A percentile compares a stretch with the other conserved stretches of the same genome.
These are phyloP conservation scores for Zizania palustris DNA, from an alignment of 202 grass and related monocot species.

Conservation along the genomic window DNA sequence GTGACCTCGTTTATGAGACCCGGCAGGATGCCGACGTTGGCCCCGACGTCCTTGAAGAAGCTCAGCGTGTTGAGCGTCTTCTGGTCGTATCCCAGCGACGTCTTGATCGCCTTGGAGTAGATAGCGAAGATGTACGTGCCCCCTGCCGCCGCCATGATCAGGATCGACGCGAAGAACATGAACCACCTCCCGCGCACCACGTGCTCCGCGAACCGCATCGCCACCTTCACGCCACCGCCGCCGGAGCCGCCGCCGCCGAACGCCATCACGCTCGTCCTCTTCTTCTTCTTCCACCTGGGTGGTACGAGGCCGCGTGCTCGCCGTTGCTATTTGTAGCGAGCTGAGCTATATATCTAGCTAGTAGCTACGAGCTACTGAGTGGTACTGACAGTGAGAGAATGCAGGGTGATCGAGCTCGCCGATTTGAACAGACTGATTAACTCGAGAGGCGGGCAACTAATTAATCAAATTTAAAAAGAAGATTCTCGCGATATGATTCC, in stretches of 20 bases:
- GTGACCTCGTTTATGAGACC: slow-evolving; percentile 78
- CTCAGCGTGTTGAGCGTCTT: slow-evolving; percentile 68
- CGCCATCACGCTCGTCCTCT: slow-evolving; percentile 20
- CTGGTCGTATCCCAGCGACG: slow-evolving; percentile 69
- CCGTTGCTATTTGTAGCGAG: neutral
- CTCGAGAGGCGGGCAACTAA: no score
- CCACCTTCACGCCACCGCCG: neutral
- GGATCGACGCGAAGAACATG: slow-evolving; percentile 71
- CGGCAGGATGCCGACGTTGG: slow-evolving; percentile 60
- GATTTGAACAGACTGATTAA: no score
- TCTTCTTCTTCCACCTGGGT: neutral
- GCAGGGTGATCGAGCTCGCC: no score
- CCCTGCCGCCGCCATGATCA: slow-evolving; percentile 69
- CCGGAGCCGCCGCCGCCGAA: neutral
- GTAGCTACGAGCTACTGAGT: no score
- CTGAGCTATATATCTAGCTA: no score
- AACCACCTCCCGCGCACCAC: slow-evolving; percentile 61
- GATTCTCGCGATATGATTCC: no score
- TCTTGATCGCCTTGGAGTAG: slow-evolving; percentile 70
- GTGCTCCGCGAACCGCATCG: slow-evolving; percentile 43
- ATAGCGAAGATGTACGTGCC: slow-evolving; percentile 72
- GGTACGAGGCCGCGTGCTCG: neutral
- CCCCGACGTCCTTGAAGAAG: slow-evolving; percentile 85
- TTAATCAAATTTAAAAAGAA: no score
- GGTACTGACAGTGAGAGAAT: no score